Conservation (phyloP, 23 red algal genomes). For the Agarophyton chilense region DNA sequence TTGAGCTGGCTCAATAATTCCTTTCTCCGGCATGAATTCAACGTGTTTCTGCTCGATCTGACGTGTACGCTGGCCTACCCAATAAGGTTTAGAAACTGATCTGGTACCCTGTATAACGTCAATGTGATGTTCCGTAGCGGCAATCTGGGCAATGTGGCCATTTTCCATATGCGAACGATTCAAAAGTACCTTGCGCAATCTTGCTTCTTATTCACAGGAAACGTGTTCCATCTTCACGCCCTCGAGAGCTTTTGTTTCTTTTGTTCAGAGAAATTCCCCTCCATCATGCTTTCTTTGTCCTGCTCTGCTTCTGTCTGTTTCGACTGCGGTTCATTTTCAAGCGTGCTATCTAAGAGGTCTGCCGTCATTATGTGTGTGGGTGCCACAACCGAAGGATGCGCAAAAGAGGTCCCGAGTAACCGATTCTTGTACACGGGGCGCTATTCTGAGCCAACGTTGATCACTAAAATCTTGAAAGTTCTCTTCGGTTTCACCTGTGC, state of each 20-base stretch:
- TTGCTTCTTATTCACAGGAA: too few relatives aligned
- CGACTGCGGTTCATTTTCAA: too few relatives aligned
- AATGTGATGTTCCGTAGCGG: slow-evolving; percentile 1
- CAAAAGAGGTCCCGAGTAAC: too few relatives aligned
- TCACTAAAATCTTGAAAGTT: not conserved
- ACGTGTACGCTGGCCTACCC: not conserved
- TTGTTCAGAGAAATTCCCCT: too few relatives aligned
- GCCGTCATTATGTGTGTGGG: too few relatives aligned
- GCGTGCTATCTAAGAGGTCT: too few relatives aligned
- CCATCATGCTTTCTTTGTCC: too few relatives aligned
- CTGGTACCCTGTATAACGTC: not conserved
- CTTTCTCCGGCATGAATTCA: not conserved
- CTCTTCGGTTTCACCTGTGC: not conserved
- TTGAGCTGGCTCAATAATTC: slow-evolving; percentile 7
- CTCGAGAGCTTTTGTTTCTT: too few relatives aligned
- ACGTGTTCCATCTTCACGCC: too few relatives aligned
- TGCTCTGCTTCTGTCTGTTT: too few relatives aligned
- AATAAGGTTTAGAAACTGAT: not conserved
- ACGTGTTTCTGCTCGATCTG: not conserved
- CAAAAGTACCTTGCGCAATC: not conserved
- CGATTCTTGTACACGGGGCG: not conserved
- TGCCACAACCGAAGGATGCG: too few relatives aligned
- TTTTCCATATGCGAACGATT: not conserved
- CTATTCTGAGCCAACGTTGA: not conserved
- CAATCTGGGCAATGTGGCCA: not conserved